Conservation (phyloP, 352 stramenopile genomes). For the Globisporangium parvum region DNA sequence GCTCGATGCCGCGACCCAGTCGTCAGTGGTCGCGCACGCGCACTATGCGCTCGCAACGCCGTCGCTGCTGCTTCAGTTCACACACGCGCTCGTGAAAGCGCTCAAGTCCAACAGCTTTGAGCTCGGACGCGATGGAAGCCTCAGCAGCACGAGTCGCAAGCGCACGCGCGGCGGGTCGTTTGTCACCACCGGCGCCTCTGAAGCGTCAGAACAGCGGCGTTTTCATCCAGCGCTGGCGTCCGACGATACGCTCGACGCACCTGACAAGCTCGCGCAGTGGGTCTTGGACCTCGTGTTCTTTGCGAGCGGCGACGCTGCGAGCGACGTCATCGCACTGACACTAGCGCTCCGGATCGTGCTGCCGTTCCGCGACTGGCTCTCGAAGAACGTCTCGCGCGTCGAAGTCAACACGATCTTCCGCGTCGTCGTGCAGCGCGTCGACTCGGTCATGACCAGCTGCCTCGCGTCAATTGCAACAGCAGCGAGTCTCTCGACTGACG, state of each 20-base stretch:
- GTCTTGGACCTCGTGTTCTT: conserved; percentile 38
- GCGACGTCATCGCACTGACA: conserved; percentile 25
- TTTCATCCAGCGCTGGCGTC: no score
- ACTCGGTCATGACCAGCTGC: conserved; percentile 29
- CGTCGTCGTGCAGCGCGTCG: conserved; percentile 38
- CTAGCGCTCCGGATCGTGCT: conserved; percentile 34
- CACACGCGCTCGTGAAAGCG: conserved; percentile 11
- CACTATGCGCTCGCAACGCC: conserved; percentile 13
- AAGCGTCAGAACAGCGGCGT: not conserved
- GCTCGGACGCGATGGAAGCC: conserved; percentile 6
- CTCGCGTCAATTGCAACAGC: conserved; percentile 14
- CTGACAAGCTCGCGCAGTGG: conserved; percentile 35
- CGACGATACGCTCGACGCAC: not conserved
- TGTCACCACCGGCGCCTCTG: not conserved
- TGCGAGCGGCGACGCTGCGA: conserved; percentile 20
- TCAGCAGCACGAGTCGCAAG: conserved; percentile 14
- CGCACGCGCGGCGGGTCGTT: conserved; percentile 8
- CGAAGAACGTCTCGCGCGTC: conserved; percentile 21
- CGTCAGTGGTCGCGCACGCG: conserved; percentile 4
- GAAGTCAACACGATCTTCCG: conserved; percentile 36
- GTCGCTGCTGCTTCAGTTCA: conserved; percentile 11
- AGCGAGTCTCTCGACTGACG: conserved; percentile 13
- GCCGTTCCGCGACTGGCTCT: conserved; percentile 40
- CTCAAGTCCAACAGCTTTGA: conserved; percentile 15
- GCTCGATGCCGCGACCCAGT: conserved; percentile 1